Conservation (phyloP, 2,329 filamentous ascomycete species). For the Nigrospora oryzae region DNA sequence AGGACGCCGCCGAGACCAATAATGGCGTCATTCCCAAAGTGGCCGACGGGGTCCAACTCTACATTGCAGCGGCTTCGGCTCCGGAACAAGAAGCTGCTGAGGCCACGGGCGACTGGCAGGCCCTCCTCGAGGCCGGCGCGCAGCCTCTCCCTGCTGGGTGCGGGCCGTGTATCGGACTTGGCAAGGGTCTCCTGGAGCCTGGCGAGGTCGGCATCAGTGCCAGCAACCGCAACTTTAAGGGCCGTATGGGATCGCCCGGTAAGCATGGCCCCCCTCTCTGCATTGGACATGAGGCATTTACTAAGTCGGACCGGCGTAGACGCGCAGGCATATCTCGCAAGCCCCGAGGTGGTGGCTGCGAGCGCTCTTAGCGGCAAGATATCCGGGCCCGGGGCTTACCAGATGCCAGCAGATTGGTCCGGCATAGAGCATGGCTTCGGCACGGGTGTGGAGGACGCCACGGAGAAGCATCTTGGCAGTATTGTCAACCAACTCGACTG, state of each 20-base stretch:
- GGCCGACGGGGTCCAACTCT: slow-evolving; percentile 70
- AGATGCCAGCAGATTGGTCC: slow-evolving; percentile 51
- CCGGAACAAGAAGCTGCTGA: slow-evolving; percentile 72
- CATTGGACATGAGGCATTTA: too few species aligned
- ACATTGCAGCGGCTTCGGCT: slow-evolving; percentile 79
- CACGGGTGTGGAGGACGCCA: slow-evolving; percentile 13
- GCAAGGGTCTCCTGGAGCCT: slow-evolving; percentile 65
- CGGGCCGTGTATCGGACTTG: slow-evolving; percentile 80
- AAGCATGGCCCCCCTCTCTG: too few species aligned
- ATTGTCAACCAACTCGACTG: too few species aligned
- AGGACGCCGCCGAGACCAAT: slow-evolving; percentile 53
- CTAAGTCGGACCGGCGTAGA: slow-evolving; percentile 16
- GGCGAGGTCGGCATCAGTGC: slow-evolving; percentile 84
- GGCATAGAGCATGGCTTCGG: slow-evolving; percentile 36
- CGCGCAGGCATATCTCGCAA: slow-evolving; percentile 78
- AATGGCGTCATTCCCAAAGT: slow-evolving; percentile 60
- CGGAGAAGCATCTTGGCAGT: slow-evolving; percentile 1
- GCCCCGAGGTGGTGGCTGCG: slow-evolving; percentile 86
- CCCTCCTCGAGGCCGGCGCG: slow-evolving; percentile 72
- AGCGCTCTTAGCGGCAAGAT: slow-evolving; percentile 70
- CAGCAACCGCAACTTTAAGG: slow-evolving; percentile 85
- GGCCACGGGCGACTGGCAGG: slow-evolving; percentile 77
- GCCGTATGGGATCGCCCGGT: slow-evolving; percentile 70
- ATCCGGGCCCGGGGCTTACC: slow-evolving; percentile 69
- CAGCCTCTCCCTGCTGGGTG: slow-evolving; percentile 64